Percentiles rank a stretch among this genome's conserved stretches.
Evolutionary conservation across 2,329 filamentous ascomycete species (phyloP).

Genomic region (Diaporthe longicolla): DNA sequence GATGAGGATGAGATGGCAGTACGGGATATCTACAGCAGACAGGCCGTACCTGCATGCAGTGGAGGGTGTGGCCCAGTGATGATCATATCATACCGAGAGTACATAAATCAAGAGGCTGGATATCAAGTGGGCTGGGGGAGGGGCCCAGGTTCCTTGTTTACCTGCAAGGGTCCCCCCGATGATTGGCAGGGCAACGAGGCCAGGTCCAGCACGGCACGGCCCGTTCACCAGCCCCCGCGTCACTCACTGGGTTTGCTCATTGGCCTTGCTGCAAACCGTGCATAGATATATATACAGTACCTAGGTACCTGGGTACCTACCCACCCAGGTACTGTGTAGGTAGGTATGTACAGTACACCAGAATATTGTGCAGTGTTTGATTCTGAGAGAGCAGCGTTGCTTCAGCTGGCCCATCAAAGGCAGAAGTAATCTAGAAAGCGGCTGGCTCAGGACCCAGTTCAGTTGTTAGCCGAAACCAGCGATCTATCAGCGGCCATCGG

Average conservation of each 20-base stretch:
- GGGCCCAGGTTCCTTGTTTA: conserved; percentile 18
- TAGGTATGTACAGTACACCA: too few species aligned
- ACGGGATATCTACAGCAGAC: background rate
- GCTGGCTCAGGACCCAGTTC: background rate
- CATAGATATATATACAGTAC: too few species aligned
- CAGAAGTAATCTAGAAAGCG: background rate
- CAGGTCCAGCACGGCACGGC: conserved; percentile 17
- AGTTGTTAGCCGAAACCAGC: background rate
- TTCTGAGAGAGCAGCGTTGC: background rate
- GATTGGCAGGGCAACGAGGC: conserved; percentile 23
- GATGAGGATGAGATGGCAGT: conserved; percentile 8
- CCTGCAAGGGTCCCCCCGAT: conserved; percentile 22
- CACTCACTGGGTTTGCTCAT: background rate
- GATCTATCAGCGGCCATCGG: background rate
- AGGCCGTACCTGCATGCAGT: conserved; percentile 21
- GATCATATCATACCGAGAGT: background rate
- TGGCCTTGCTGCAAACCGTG: too few species aligned
- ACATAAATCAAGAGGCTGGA: conserved; percentile 31
- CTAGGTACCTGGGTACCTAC: too few species aligned
- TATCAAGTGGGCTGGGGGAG: conserved; percentile 19
- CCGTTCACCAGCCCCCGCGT: conserved; percentile 8
- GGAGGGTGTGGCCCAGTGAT: conserved; percentile 10
- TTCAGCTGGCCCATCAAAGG: background rate
- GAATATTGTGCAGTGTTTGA: too few species aligned
- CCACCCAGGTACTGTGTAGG: too few species aligned